Conservation (phyloP, 106 monocot species). For the Allium cepa region DNA sequence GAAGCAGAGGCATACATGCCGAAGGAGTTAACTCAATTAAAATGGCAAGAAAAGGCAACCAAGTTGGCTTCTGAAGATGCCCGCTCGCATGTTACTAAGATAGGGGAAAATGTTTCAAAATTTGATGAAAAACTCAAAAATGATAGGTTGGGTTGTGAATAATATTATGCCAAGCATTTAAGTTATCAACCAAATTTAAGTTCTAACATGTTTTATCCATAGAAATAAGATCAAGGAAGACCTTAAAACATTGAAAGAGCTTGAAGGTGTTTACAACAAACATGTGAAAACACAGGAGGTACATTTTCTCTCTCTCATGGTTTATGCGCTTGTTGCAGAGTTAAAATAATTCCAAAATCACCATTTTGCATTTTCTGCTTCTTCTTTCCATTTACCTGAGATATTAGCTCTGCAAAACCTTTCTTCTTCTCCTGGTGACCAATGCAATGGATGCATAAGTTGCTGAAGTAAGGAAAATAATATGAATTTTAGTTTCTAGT, state of each 20-base stretch:
- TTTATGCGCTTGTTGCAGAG: no score
- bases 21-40: constrained; percentile 75
- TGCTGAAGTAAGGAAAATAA: no score
- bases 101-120: constrained; percentile 42
- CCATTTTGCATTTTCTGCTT: no score
- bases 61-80: constrained; percentile 76
- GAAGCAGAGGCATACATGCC: constrained; percentile 91
- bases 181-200: not conserved
- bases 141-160: constrained; percentile 46
- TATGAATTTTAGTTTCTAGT: no score
- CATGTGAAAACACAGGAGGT: constrained; percentile 89
- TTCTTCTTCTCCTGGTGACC: no score
- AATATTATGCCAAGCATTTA: not conserved
- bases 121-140: constrained; percentile 56
- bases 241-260: constrained; percentile 50
- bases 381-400: no score
- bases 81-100: constrained; percentile 30
- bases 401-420: no score
- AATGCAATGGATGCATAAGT: no score
- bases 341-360: no score
- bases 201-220: not conserved
- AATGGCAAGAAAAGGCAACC: constrained; percentile 89
- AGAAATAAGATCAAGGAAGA: constrained; percentile 71
- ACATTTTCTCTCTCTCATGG: not conserved
- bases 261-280: constrained; percentile 61